Evolutionary conservation across 352 stramenopile genomes (phyloP), one percentile per base, ranked within the genome.

Genomic region (Aphanomyces stellatus): DNA sequence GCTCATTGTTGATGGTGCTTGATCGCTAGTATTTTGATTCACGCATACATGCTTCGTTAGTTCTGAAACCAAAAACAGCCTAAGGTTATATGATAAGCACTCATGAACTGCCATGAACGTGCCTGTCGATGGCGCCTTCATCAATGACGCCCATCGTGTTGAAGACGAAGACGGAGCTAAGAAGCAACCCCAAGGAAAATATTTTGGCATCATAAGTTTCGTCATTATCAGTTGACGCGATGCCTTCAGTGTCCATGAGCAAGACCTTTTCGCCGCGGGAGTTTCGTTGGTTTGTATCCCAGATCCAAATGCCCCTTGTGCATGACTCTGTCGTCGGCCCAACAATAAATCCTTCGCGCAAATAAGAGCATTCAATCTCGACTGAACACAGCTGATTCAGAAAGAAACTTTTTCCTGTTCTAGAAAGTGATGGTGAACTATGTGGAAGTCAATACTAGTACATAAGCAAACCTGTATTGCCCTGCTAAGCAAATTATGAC

Each of bases 131-230:
- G 17, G 86, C 85, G 27, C 77, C 79, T 76, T 95, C 86, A 61
- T 95, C 86, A 69, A 95, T 93, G 62, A 95, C 86, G 31, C 86
- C 86, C 79, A 95, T 91, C 2, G 83, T 92, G 65, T 95, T 95
- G 65, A 92, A 90, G 28, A 95, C 82, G 51, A 95, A 93, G 0
- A 91, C 73, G 55, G 81, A 91, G 69, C 81, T 91, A 2, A 94
- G 73, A 31, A 94, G 73, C 49, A 94, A 46, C 15, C 82, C 86
- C 11, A 94, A 66, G 30, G 84, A 91, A 46, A 94, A 94, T 51
- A 94, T 93, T 72, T 94, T 91, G 70, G 86, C 84, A 69, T 94
- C 86, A 69, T 93, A 95, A 65, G 77, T 88, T 70, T 93, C 86
- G 62, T 95, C 86, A 61, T 93, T 91, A 49, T 93, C 86, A 0